These are phyloP conservation scores for Debaryomycetaceae sp. DNA, from an alignment of 1,139 yeast species.

Conservation along the genomic window DNA sequence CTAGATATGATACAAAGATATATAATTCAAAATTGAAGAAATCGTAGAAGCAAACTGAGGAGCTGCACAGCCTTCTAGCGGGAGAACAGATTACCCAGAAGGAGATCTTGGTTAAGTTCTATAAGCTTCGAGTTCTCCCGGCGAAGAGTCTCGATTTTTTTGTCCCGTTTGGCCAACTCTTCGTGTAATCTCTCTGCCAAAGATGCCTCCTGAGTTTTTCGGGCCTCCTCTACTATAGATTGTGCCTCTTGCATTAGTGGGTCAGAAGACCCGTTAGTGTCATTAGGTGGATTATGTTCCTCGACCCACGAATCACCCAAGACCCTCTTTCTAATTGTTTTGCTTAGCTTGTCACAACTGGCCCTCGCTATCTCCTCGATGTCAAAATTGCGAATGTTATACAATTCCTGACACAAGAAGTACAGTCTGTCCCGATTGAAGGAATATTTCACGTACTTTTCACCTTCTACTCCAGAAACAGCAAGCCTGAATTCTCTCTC, in stretches of 20 bases:
- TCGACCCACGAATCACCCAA: not conserved
- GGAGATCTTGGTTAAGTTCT: conserved; percentile 32
- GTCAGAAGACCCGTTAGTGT: not conserved
- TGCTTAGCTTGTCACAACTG: conserved; percentile 15
- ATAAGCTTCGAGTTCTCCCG: conserved; percentile 30
- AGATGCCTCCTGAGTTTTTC: not conserved
- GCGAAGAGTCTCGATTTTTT: conserved; percentile 22
- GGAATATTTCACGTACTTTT: not conserved
- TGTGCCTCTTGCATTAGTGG: conserved; percentile 1
- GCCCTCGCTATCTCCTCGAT: conserved; percentile 25
- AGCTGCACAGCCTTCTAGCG: too few relatives aligned
- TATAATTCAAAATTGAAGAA: too few relatives aligned
- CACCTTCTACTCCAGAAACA: not conserved
- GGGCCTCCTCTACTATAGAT: not conserved
- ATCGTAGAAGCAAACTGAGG: too few relatives aligned
- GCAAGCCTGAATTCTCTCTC: not conserved
- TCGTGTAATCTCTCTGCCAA: conserved; percentile 19
- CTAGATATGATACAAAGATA: too few relatives aligned
- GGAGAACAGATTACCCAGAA: too few relatives aligned
- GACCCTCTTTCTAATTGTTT: not conserved
- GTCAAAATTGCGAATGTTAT: conserved; percentile 17
- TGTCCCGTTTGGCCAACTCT: conserved; percentile 23
- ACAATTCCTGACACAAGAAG: conserved; percentile 20
- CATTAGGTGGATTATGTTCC: not conserved
- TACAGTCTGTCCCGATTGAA: not conserved